Conservation (phyloP, 257 asterid species). For the Solanum chiquidenum region DNA sequence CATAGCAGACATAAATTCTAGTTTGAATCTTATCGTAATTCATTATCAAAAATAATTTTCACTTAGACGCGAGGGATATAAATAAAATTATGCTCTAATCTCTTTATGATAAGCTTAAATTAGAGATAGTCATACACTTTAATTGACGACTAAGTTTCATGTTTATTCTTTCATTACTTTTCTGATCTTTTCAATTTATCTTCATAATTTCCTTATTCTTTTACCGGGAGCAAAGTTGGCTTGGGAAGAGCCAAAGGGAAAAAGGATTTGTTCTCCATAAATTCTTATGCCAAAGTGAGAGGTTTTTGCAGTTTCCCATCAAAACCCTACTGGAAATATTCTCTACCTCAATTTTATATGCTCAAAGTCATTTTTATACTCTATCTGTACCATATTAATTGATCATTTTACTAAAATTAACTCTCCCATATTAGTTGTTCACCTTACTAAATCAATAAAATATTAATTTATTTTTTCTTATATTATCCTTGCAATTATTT, state of each 20-base stretch:
- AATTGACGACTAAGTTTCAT: neutral
- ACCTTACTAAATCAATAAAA: no score
- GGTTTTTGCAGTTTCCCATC: neutral
- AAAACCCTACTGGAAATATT: neutral
- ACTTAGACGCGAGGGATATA: no score
- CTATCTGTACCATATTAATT: no score
- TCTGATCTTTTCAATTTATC: neutral
- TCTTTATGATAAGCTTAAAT: neutral
- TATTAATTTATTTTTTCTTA: no score
- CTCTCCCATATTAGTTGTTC: no score
- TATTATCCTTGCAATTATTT: no score
- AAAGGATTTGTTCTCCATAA: neutral
- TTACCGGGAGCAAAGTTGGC: neutral
- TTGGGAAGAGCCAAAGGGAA: neutral
- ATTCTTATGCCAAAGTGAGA: neutral
- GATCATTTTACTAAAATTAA: neutral
- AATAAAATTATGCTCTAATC: neutral
- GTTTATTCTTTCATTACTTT: neutral
- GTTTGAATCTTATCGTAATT: neutral
- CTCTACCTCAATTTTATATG: neutral
- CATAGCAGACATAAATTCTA: neutral
- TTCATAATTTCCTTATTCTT: neutral
- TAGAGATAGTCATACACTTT: neutral
- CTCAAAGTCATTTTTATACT: neutral
- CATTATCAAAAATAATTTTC: fast-evolving